Conservation (phyloP, 257 asterid species). For the Perilla frutescens region DNA sequence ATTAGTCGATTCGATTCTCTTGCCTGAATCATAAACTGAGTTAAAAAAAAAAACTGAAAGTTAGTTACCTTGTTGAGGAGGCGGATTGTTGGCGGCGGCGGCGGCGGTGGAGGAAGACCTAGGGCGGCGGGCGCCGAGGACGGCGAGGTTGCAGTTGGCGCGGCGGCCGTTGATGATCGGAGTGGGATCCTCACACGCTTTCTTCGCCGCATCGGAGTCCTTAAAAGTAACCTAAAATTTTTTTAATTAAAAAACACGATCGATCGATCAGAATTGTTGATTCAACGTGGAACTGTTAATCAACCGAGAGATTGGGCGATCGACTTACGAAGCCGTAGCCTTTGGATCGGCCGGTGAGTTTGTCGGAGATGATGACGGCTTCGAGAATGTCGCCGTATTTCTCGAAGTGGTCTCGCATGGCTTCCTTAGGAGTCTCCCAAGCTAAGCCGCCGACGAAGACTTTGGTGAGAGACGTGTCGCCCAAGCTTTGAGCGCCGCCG, state of each 20-base stretch:
- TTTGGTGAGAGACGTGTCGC: constrained; percentile 76
- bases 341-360: constrained; percentile 94
- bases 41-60: background rate
- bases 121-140: constrained; percentile 86
- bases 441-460: constrained; percentile 96
- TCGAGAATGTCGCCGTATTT: constrained; percentile 87
- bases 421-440: constrained; percentile 93
- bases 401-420: constrained; percentile 74
- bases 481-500: constrained; percentile 39
- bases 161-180: constrained; percentile 95
- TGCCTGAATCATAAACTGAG: too few relatives aligned
- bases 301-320: too few relatives aligned
- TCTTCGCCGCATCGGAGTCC: constrained; percentile 84
- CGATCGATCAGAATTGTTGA: background rate
- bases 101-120: constrained; percentile 52
- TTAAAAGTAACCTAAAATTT: constrained; percentile 75
- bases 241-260: background rate
- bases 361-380: constrained; percentile 94
- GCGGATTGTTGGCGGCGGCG: constrained; percentile 45
- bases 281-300: too few relatives aligned
- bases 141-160: constrained; percentile 95
- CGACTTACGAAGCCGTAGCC: constrained; percentile 94
- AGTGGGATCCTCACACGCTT: constrained; percentile 83
- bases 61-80: constrained; percentile 66
- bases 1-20: too few relatives aligned